These are phyloP conservation scores for Xylaria sp. DNA, from an alignment of 2,329 filamentous ascomycete species.

Conservation along the genomic window DNA sequence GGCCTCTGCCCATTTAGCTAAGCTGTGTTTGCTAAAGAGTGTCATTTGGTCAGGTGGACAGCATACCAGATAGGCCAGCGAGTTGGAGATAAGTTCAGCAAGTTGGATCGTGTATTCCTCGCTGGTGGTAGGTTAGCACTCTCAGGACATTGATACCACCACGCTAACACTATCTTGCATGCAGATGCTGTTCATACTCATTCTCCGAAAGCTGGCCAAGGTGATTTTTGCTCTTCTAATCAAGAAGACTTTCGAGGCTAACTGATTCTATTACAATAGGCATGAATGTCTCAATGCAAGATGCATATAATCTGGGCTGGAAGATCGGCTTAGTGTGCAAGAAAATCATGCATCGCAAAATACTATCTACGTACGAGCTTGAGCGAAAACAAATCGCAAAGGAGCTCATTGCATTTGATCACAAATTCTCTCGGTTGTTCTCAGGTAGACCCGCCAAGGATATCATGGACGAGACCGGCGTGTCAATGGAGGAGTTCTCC, in stretches of 20 bases:
- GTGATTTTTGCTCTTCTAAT: too few species aligned
- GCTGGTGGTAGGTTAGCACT: conserved; percentile 60
- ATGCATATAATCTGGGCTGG: conserved; percentile 69
- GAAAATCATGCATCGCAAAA: conserved; percentile 46
- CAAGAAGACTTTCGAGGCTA: too few species aligned
- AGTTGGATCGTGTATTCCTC: conserved; percentile 70
- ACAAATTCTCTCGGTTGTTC: conserved; percentile 60
- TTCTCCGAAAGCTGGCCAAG: conserved; percentile 76
- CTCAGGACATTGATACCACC: background rate
- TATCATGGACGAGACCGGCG: conserved; percentile 64
- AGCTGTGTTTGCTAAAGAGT: conserved; percentile 5
- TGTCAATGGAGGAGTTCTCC: conserved; percentile 65
- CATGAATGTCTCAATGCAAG: conserved; percentile 71
- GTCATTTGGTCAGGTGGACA: conserved; percentile 32
- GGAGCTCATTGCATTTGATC: conserved; percentile 67
- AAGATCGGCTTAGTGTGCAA: conserved; percentile 55
- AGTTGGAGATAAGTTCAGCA: conserved; percentile 66
- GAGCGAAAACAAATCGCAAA: conserved; percentile 66
- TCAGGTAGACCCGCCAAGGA: conserved; percentile 63
- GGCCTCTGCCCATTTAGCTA: background rate
- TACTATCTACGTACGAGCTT: conserved; percentile 56
- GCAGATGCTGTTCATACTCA: conserved; percentile 77
- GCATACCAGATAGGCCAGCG: conserved; percentile 74
- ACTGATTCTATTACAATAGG: conserved; percentile 35
- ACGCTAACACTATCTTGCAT: background rate